These are phyloP conservation scores for Incumbomyces lentus DNA, from an alignment of 2,329 filamentous ascomycete genomes.

Conservation along the genomic window DNA sequence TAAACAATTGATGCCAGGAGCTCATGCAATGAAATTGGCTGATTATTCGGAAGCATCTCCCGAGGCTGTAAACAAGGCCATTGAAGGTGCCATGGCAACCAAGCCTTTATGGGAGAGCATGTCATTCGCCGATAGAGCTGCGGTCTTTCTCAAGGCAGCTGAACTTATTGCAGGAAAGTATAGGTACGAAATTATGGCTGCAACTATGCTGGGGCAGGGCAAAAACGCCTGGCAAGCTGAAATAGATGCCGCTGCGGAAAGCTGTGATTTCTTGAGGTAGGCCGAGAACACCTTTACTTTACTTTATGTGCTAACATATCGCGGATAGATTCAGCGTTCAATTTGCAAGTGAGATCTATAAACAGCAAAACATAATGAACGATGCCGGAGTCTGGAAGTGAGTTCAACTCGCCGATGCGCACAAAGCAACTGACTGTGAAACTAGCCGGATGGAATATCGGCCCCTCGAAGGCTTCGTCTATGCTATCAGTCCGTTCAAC, in stretches of 20 bases:
- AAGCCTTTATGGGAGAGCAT: constrained; percentile 7
- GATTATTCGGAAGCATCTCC: neutral
- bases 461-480: constrained; percentile 48
- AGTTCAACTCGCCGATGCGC: too few relatives aligned
- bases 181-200: constrained; percentile 8
- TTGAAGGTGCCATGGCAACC: constrained; percentile 5
- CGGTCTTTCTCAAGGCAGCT: constrained; percentile 8
- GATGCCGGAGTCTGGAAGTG: neutral
- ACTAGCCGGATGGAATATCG: too few relatives aligned
- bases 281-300: too few relatives aligned
- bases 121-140: constrained; percentile 7
- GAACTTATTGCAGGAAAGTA: constrained; percentile 8
- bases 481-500: constrained; percentile 83
- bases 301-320: too few relatives aligned
- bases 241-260: too few relatives aligned
- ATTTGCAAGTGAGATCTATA: constrained; percentile 28
- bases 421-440: too few relatives aligned
- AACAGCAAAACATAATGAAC: constrained; percentile 28
- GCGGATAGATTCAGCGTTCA: constrained; percentile 26
- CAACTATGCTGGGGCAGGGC: constrained; percentile 13
- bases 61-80: constrained; percentile 2
- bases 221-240: constrained; percentile 7
- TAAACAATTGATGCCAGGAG: neutral
- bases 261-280: too few relatives aligned
- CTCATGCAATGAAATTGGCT: neutral